Base-by-base conservation (phyloP, 2,329 filamentous ascomycete genomes). In the Nannizzia gypsea region DNA sequence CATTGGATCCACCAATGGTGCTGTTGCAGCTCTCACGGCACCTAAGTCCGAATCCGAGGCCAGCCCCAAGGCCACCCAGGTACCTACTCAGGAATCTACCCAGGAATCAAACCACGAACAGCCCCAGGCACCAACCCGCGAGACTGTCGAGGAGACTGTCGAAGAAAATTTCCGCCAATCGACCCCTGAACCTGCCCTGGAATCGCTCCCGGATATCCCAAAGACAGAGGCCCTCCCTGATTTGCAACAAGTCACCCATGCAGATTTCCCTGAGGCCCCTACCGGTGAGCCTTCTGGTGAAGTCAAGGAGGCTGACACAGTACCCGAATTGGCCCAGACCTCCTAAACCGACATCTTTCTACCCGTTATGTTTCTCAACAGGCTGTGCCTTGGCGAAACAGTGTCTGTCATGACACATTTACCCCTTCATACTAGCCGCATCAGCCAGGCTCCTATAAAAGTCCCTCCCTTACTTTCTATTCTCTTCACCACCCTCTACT, bases 211-310 rank as follows among this genome's bases (percentile, higher is more conserved):
- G 28, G 56, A 24, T n/a, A 28, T 24, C 13, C 40, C 40, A 36
- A 17, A 20, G 17, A 15, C 56, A 6, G 40, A 58, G 28, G 9
- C 13, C 31, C 50, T 54, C 50, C 50, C 50, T 54, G 50, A 34
- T 34, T 17, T 57, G 34, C n/a, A 24, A n/a, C 17, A 57, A 42
- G 38, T 60, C 3, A 63, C 58, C 61, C 68, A 65, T 38, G 58
- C 60, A 13, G 77, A 79, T 64, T 78, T 80, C 67, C 76, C 77
- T n/a, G 64, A 69, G 34, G 73, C 67, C 9, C 67, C 70, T 17
- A 65, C 67, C 58, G 66, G 62, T 34, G 71, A 74, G 17, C 59
- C 58, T 15, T 11, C 57, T n/a, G 42, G 24, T 15, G 56, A 59
- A 15, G 54, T 59, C 15, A 34, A 54, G 26, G 48, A 61, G 11